Base-by-base conservation (phyloP, 2,329 filamentous ascomycete genomes). In the Escovopsis weberi region DNA sequence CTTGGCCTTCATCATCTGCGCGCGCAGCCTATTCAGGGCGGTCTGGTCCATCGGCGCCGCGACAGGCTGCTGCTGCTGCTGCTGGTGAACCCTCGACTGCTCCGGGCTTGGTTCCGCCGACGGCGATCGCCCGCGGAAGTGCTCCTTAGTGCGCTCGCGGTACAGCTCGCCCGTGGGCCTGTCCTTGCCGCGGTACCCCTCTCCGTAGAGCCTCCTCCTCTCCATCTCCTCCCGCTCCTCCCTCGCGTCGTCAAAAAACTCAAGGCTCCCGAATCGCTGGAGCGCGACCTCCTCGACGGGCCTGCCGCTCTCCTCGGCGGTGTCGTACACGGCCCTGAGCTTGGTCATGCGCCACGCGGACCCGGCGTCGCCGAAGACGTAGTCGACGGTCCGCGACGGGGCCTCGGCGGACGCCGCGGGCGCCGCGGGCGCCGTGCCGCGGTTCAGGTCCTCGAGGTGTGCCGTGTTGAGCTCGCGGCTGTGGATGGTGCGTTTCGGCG, bases 291-390 rank as follows among this genome's bases (percentile, higher is more conserved):
- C 85, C 6, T 96, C 89, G 1, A 93, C 70, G 0, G 75, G 54
- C n/a, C 72, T 72, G 0, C 79, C 80, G 1, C 69, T 79, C 52
- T 91, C 80, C 51, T 93, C 72, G 0, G 87, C 85, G 42, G 80
- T 74, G 26, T 76, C 74, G 59, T 94, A 94, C 2, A 94, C 85
- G 10, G 79, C 82, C 50, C 83, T 87, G 30, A 98, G 74, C 60
- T 88, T 95, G 6, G 82, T 94, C 88, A 98, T 94, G 40, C 93
- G 80, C 91, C 93, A 98, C 53, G 86, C 77, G 12, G 88, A 89
- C 0, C 91, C 89, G 6, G 75, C 66, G 58, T 98, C 91, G 15
- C 93, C 91, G 60, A 98, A 93, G 0, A 67, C 84, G 57, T 96
- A 98, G 45, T 75, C 69, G 8, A 93, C 75, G 0, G 47, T 54